Conservation (phyloP, 176 grass and related monocot species). For the Triticum dicoccoides region DNA sequence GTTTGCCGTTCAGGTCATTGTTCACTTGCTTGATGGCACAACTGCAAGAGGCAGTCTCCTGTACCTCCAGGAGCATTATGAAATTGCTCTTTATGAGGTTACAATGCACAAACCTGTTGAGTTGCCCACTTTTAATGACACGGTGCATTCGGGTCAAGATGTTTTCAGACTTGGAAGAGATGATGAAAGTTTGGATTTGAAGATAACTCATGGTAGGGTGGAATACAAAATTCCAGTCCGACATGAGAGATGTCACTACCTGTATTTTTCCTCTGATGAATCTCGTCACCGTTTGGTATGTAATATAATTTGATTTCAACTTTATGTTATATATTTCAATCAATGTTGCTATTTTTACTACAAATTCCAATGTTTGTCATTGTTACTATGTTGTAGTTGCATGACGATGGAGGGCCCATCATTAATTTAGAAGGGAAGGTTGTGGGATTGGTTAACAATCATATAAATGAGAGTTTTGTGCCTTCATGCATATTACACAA, state of each 20-base stretch:
- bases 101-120: background rate
- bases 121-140: background rate
- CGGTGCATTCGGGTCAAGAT: background rate
- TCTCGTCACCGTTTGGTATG: too few relatives aligned
- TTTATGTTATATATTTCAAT: background rate
- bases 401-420: background rate
- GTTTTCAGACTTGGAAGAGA: background rate
- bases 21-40: background rate
- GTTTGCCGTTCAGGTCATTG: background rate
- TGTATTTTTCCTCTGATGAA: background rate
- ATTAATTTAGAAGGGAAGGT: background rate
- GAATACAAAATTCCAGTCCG: background rate
- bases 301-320: too few relatives aligned
- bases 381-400: background rate
- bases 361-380: background rate
- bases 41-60: background rate
- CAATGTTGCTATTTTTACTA: background rate
- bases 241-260: background rate
- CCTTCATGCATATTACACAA: background rate
- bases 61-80: conserved; percentile 22
- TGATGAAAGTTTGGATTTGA: background rate
- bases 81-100: background rate
- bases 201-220: background rate
- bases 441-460: background rate
- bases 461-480: background rate